Conservation (phyloP, 345 rosid species). For the Ceriops decandra region DNA sequence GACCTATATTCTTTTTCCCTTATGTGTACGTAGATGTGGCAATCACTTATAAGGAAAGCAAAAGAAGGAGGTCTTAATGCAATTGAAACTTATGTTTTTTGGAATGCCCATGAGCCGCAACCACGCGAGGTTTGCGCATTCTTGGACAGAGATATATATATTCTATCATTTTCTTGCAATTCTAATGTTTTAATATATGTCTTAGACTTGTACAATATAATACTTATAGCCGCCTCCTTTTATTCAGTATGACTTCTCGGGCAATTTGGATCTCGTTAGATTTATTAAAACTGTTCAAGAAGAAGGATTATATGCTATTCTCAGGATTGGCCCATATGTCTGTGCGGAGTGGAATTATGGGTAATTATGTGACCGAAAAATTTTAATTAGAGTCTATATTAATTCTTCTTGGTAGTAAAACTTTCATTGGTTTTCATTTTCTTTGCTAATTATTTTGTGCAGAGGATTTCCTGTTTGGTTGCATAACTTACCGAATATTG, state of each 20-base stretch:
- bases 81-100: slow-evolving; percentile 25
- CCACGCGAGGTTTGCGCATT: slow-evolving; percentile 8
- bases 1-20: background rate
- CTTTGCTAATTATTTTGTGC: background rate
- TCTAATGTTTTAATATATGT: background rate
- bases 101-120: slow-evolving; percentile 24
- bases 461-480: slow-evolving; percentile 30
- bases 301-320: slow-evolving; percentile 16
- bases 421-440: background rate
- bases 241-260: slow-evolving; percentile 18
- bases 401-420: background rate
- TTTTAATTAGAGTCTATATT: background rate
- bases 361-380: background rate
- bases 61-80: slow-evolving; percentile 26
- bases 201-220: no score
- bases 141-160: background rate
- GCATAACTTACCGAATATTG: slow-evolving; percentile 11
- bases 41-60: slow-evolving; percentile 12
- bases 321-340: slow-evolving; percentile 24
- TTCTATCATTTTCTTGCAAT: background rate
- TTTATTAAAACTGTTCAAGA: slow-evolving; percentile 15
- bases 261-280: slow-evolving; percentile 11
- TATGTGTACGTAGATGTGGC: slow-evolving; percentile 19
- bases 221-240: background rate
- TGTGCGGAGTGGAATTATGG: slow-evolving; percentile 26